Evolutionary conservation across 805 yeast species (phyloP).

Genomic region (Kurtzmaniella fragi): DNA sequence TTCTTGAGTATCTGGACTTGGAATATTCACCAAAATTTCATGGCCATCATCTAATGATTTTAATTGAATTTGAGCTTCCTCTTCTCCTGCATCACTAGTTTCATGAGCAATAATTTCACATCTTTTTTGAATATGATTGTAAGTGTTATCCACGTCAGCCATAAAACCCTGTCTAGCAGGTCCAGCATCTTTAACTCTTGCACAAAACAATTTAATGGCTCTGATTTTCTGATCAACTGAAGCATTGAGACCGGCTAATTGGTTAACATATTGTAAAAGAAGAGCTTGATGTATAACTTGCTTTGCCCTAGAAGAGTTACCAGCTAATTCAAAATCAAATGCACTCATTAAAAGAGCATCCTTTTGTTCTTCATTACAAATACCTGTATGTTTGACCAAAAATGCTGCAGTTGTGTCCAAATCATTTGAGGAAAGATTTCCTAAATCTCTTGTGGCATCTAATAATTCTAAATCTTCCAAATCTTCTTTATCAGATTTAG

Average conservation of each 20-base stretch:
- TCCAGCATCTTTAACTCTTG: constrained; percentile 47
- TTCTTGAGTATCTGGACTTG: constrained; percentile 50
- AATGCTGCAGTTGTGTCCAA: constrained; percentile 46
- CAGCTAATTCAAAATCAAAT: constrained; percentile 73
- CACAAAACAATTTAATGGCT: constrained; percentile 61
- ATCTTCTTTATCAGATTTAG: constrained; percentile 16
- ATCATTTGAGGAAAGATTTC: constrained; percentile 48
- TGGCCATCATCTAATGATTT: constrained; percentile 83
- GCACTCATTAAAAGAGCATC: constrained; percentile 92
- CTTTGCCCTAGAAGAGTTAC: constrained; percentile 48
- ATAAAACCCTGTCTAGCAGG: constrained; percentile 69
- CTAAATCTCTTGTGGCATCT: constrained; percentile 62
- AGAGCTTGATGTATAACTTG: constrained; percentile 78
- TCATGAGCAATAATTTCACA: constrained; percentile 55
- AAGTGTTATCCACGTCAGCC: constrained; percentile 71
- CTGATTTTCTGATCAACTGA: constrained; percentile 26
- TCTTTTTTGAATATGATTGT: constrained; percentile 68
- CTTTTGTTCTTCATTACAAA: constrained; percentile 78
- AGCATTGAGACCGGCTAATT: constrained; percentile 31
- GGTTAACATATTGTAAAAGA: constrained; percentile 66
- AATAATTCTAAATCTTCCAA: constrained; percentile 50
- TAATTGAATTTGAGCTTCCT: constrained; percentile 79
- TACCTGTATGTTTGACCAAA: constrained; percentile 55
- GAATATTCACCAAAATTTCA: constrained; percentile 65
- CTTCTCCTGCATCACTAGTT: constrained; percentile 33